A percentile compares a stretch with the other conserved stretches of the same genome.
Evolutionary conservation across 352 stramenopile species (phyloP).

Genomic region (Globisporangium uncinulatum): DNA sequence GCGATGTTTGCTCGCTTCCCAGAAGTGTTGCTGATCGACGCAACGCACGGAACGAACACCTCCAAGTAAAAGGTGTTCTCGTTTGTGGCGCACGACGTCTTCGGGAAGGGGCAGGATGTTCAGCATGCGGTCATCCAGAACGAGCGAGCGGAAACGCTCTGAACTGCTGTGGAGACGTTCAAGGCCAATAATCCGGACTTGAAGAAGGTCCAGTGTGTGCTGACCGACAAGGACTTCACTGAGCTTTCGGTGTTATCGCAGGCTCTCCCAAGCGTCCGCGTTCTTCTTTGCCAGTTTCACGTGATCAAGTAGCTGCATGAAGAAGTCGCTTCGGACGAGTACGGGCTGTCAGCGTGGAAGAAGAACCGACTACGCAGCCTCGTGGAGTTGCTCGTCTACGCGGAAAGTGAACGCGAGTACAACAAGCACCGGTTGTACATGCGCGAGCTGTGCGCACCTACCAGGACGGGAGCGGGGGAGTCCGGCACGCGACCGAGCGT

Average conservation of each 20-base stretch:
- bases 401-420: conserved; percentile 7
- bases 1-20: neutral
- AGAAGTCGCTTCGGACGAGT: conserved; percentile 10
- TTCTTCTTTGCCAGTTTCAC: conserved; percentile 27
- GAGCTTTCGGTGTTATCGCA: conserved; percentile 11
- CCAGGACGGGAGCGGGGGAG: neutral
- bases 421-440: conserved; percentile 8
- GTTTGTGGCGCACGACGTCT: neutral
- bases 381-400: conserved; percentile 14
- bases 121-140: conserved; percentile 20
- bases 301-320: conserved; percentile 17
- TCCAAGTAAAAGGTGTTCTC: neutral
- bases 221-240: conserved; percentile 29
- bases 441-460: conserved; percentile 5
- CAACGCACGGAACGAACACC: neutral
- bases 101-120: conserved; percentile 9
- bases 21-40: neutral
- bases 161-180: conserved; percentile 16
- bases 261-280: conserved; percentile 6
- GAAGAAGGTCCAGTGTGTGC: conserved; percentile 9
- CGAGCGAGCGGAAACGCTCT: conserved; percentile 10
- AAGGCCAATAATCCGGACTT: conserved; percentile 17
- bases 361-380: conserved; percentile 13
- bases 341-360: conserved; percentile 15
- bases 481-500: neutral